phyloP scores from a whole-genome alignment of 352 stramenopile species.

The Globisporangium nagaii region DNA sequence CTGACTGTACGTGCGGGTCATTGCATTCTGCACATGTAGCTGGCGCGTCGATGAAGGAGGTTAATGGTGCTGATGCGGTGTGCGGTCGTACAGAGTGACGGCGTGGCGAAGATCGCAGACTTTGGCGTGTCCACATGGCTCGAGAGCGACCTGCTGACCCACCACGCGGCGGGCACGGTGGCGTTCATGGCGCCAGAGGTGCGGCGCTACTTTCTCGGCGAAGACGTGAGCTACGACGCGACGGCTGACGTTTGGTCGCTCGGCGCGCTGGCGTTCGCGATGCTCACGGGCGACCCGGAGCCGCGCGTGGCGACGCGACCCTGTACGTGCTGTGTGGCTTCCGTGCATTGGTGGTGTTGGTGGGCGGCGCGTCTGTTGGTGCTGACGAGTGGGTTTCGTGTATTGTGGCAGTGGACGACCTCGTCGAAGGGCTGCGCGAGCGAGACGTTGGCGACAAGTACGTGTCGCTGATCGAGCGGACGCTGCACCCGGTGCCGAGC shows the following conservation, averaged over 20 bases:
- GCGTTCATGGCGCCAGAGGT: slow-evolving; percentile 82
- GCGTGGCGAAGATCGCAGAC: slow-evolving; percentile 68
- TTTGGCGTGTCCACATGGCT: slow-evolving; percentile 82
- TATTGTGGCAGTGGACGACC: slow-evolving; percentile 39
- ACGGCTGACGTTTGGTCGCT: slow-evolving; percentile 79
- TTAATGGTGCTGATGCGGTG: too few species aligned
- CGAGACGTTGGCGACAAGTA: slow-evolving; percentile 25
- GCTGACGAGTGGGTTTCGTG: background rate
- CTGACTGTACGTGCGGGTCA: slow-evolving; percentile 49
- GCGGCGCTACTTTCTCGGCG: slow-evolving; percentile 62
- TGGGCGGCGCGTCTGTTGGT: background rate
- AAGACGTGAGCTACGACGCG: slow-evolving; percentile 62
- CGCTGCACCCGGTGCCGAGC: slow-evolving; percentile 32
- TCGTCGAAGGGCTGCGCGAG: slow-evolving; percentile 40
- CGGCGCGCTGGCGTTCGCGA: slow-evolving; percentile 61
- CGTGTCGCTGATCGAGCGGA: slow-evolving; percentile 31
- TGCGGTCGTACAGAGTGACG: slow-evolving; percentile 35
- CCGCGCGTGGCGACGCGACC: slow-evolving; percentile 59
- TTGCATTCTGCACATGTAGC: too few species aligned
- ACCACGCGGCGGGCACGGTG: slow-evolving; percentile 69
- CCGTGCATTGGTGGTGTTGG: background rate
- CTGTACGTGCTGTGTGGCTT: slow-evolving; percentile 19
- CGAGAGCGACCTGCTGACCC: slow-evolving; percentile 63
- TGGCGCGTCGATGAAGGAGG: too few species aligned
- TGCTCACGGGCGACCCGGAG: slow-evolving; percentile 62